These are phyloP conservation scores for Linanthus parryae DNA, from an alignment of 148 eudicot genomes.

Conservation along the genomic window DNA sequence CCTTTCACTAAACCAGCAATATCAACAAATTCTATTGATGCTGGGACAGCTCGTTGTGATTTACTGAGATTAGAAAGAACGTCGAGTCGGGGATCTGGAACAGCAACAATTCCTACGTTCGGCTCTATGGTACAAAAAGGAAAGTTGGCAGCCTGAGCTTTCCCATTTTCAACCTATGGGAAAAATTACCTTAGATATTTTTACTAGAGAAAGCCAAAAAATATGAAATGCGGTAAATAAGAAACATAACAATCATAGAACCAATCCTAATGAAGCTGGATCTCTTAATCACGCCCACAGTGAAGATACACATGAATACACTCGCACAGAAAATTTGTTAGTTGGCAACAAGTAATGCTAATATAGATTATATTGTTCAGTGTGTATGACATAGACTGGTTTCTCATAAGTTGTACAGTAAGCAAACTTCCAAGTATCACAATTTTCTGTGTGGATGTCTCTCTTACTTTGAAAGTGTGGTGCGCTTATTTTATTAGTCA, in stretches of 20 bases:
- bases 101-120: slow-evolving; percentile 90
- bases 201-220: neutral
- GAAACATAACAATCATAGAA: neutral
- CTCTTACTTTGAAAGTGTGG: neutral
- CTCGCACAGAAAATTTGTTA: too few relatives aligned
- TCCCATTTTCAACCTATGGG: slow-evolving; percentile 92
- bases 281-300: too few relatives aligned
- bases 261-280: too few relatives aligned
- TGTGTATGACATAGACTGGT: too few relatives aligned
- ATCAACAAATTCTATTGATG: slow-evolving; percentile 93
- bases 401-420: neutral
- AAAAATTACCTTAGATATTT: neutral
- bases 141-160: slow-evolving; percentile 97
- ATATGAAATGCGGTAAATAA: neutral
- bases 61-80: slow-evolving; percentile 86
- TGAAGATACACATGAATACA: too few relatives aligned
- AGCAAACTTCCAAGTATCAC: neutral
- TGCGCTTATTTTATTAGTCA: too few relatives aligned
- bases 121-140: slow-evolving; percentile 99
- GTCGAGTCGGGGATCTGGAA: slow-evolving; percentile 83
- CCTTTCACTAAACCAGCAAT: slow-evolving; percentile 99
- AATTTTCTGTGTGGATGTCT: neutral
- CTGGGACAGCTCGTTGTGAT: slow-evolving; percentile 82
- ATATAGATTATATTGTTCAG: too few relatives aligned
- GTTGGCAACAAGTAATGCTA: too few relatives aligned